Base-by-base conservation (phyloP, 2,329 filamentous ascomycete genomes). In the Neopestalotiopsis rosae region DNA sequence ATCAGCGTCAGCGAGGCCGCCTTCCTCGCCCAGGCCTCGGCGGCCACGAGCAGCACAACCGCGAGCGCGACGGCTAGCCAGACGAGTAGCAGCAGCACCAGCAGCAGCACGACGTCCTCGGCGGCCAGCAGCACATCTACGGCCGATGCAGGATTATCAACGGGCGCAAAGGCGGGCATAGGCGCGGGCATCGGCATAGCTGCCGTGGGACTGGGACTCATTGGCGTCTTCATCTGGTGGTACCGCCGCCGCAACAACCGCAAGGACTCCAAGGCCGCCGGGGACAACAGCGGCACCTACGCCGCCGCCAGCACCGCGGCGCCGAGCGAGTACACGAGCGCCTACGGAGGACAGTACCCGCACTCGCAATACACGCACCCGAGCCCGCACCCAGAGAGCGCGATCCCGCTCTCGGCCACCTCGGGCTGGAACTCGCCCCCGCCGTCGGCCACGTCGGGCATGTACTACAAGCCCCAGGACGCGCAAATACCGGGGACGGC, bases 1-100 rank as follows among this genome's bases (percentile, higher is more conserved):
- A 74, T 88, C 24, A 74, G 73, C 32, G 73, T 89, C 0, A 77
- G 77, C 17, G 76, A 84, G 72, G 71, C 77, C 30, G 78, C 82
- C 24, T 88, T 85, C 70, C 67, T 85, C 67, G 74, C 75, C 0
- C 76, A 77, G 12, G 81, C 76, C 49, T 66, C 70, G 4, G 74
- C 74, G 17, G 71, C 73, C 14, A 75, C 62, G 49, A 72, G 69
- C 34, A 70, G 71, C 30, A 69, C 59, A 58, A 67, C 73, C 10
- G 71, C 74, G 1, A 72, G 65, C 2, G 64, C 73, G 0, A 69
- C 71, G 1, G 68, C 70, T 5, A 14, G 71, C 4, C 59, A 72
- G 9, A 69, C 69, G 9, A 64, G 68, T 1, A 70, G 68, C 24
- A 68, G 72, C 13, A 67, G 24, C 24, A 28, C 24, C 24, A 28